These are phyloP conservation scores for Diversispora eburnea DNA, from an alignment of 192 early-diverging fungal genomes.

Conservation along the genomic window DNA sequence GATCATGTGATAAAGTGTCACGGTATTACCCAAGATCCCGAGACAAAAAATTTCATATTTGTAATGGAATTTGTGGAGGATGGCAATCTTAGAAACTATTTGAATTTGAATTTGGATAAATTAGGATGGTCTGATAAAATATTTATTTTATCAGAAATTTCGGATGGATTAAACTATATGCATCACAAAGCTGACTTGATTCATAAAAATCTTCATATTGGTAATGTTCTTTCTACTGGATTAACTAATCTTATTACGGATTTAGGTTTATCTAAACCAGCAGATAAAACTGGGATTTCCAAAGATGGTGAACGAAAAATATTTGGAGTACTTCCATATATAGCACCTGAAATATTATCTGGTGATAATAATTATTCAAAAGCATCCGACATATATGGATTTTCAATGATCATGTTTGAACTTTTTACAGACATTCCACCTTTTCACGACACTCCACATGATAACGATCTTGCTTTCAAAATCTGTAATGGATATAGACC, in stretches of 20 bases:
- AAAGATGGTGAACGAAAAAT: neutral
- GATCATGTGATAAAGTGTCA: neutral
- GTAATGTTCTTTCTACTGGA: neutral
- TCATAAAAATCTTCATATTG: conserved; percentile 9
- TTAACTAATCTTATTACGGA: neutral
- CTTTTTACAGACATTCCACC: neutral
- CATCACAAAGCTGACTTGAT: neutral
- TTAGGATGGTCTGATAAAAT: neutral
- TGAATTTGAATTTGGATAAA: neutral
- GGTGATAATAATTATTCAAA: neutral
- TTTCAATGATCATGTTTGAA: conserved; percentile 8
- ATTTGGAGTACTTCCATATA: conserved; percentile 11
- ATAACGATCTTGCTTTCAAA: neutral
- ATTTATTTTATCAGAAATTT: neutral
- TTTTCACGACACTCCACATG: neutral
- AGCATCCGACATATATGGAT: conserved; percentile 6
- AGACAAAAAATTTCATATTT: neutral
- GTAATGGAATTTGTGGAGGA: conserved; percentile 1
- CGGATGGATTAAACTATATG: neutral
- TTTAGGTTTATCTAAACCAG: neutral
- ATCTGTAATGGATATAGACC: conserved; percentile 13
- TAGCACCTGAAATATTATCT: conserved; percentile 14
- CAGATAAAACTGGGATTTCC: neutral
- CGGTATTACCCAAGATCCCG: conserved; percentile 5
- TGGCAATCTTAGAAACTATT: neutral